These are phyloP conservation scores for Halophytophthora batemanensis DNA, from an alignment of 352 stramenopile genomes.

Conservation along the genomic window DNA sequence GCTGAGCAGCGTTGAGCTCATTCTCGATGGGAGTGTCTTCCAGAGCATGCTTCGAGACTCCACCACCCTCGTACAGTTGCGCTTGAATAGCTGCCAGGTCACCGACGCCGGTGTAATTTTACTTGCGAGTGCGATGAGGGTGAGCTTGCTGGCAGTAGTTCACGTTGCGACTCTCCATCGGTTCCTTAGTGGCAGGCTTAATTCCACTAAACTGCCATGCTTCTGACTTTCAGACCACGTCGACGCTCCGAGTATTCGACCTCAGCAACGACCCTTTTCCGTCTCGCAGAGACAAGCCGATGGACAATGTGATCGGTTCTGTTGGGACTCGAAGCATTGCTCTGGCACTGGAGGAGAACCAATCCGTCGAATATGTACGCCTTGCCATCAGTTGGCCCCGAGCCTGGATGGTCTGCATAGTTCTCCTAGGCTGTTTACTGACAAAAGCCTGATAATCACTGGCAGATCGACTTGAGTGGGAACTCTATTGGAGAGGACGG, in stretches of 20 bases:
- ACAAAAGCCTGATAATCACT: not conserved
- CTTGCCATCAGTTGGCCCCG: no score
- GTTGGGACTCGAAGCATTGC: slow-evolving; percentile 24
- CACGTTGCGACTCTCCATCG: not conserved
- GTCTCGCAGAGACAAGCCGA: slow-evolving; percentile 12
- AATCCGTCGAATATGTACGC: slow-evolving; percentile 19
- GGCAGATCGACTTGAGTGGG: slow-evolving; percentile 26
- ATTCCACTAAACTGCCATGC: no score
- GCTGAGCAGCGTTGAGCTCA: not conserved
- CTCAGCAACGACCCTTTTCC: slow-evolving; percentile 35
- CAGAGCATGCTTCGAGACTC: slow-evolving; percentile 20
- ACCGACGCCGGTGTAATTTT: slow-evolving; percentile 39
- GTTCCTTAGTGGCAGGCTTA: no score
- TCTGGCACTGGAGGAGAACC: slow-evolving; percentile 28
- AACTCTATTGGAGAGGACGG: slow-evolving; percentile 29
- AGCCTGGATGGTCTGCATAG: no score
- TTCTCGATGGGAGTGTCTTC: not conserved
- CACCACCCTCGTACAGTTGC: slow-evolving; percentile 18
- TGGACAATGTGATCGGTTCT: slow-evolving; percentile 34
- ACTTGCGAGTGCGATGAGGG: slow-evolving; percentile 36
- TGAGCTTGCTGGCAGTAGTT: slow-evolving; percentile 4
- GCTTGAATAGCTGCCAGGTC: slow-evolving; percentile 42
- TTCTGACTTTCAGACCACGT: slow-evolving; percentile 6
- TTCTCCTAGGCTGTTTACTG: not conserved
- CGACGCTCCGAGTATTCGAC: slow-evolving; percentile 23